Conservation (phyloP, 106 monocot species). For the Dioscorea dumetorum region DNA sequence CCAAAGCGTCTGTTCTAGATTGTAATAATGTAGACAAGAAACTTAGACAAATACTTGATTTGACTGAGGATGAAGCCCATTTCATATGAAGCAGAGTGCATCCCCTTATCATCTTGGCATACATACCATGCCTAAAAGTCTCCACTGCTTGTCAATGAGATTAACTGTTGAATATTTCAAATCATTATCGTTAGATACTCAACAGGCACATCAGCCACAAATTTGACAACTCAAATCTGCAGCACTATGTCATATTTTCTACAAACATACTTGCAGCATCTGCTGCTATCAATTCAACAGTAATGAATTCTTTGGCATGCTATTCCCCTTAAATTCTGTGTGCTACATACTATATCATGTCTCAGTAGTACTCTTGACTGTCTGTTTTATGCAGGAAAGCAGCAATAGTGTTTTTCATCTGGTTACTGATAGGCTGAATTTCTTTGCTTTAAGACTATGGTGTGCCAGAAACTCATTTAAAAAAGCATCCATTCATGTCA, state of each 20-base stretch:
- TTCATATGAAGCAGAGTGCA: constrained; percentile 63
- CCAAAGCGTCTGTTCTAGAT: constrained; percentile 36
- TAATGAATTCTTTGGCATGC: constrained; percentile 44
- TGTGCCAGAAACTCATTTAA: constrained; percentile 49
- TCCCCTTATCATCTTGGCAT: constrained; percentile 47
- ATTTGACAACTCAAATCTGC: constrained; percentile 19
- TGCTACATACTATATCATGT: neutral
- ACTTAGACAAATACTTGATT: constrained; percentile 51
- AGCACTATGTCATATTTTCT: constrained; percentile 50
- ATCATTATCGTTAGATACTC: constrained; percentile 11
- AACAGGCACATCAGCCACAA: constrained; percentile 10
- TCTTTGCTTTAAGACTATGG: constrained; percentile 78
- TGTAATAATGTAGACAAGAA: constrained; percentile 66
- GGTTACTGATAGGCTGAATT: constrained; percentile 71
- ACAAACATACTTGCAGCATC: constrained; percentile 47
- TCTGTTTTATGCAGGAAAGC: constrained; percentile 37
- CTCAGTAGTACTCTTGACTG: constrained; percentile 5
- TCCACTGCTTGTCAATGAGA: constrained; percentile 66
- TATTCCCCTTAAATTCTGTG: neutral
- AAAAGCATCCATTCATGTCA: constrained; percentile 38
- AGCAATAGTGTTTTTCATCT: constrained; percentile 65
- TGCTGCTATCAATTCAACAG: constrained; percentile 52
- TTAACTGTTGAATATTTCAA: constrained; percentile 56
- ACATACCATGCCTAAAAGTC: constrained; percentile 50
- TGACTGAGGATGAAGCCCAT: constrained; percentile 57